These are phyloP conservation scores for Candida easanensis DNA, from an alignment of 805 yeast genomes.

Conservation along the genomic window DNA sequence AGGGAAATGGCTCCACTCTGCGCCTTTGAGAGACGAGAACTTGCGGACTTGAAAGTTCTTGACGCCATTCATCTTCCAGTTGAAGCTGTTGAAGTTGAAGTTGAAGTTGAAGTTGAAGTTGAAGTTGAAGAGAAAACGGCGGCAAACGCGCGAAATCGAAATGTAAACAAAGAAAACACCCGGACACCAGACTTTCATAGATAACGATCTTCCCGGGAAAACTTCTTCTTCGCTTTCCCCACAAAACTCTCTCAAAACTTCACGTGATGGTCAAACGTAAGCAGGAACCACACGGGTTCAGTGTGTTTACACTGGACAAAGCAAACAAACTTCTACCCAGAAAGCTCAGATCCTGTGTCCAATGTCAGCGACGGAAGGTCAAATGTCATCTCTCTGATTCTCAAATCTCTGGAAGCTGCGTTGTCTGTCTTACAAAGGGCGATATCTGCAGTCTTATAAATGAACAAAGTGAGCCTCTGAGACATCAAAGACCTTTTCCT, in stretches of 20 bases:
- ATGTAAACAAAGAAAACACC: not conserved
- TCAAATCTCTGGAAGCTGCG: not conserved
- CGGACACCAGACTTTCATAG: not conserved
- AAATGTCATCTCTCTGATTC: slow-evolving; percentile 1
- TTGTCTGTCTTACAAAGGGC: slow-evolving; percentile 4
- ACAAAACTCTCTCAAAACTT: not conserved
- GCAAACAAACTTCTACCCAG: slow-evolving; percentile 4
- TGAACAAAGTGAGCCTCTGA: not conserved
- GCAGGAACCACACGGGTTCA: not conserved
- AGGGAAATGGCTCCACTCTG: slow-evolving; percentile 27
- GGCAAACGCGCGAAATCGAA: no score
- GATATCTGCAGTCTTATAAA: slow-evolving; percentile 5
- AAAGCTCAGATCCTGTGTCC: slow-evolving; percentile 7
- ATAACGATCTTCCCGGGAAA: not conserved
- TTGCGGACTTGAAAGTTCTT: slow-evolving; percentile 18
- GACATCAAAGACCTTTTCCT: not conserved
- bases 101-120: no score
- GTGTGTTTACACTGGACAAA: slow-evolving; percentile 6
- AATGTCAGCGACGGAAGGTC: slow-evolving; percentile 11
- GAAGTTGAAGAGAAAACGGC: no score
- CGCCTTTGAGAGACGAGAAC: slow-evolving; percentile 19
- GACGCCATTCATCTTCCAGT: slow-evolving; percentile 1
- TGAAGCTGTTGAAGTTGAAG: no score
- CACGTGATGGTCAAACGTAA: not conserved
- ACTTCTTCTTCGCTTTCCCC: not conserved